Evolutionary conservation across 2,329 filamentous ascomycete genomes (phyloP), one percentile per base, ranked within the genome.

Genomic region (Pseudopyricularia cyperi): DNA sequence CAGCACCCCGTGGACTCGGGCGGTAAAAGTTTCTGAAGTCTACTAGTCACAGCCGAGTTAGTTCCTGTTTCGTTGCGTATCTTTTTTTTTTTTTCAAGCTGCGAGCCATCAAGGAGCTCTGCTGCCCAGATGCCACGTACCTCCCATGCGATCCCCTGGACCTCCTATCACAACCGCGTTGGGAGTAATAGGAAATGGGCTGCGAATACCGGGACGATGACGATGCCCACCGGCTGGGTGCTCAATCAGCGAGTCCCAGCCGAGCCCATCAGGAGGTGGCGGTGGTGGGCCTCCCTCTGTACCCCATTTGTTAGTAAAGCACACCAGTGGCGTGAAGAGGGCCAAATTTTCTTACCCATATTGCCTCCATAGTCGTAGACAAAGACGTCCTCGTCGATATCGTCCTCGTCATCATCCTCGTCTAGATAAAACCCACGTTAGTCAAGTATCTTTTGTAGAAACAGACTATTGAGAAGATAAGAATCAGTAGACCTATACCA

Each of bases 301-400:
- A 19, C n/a, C 9, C 17, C 22, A 12, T n/a, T n/a, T 42, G 37
- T 42, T n/a, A 42, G 39, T 50, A 39, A 12, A 50, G 34, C 22
- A 22, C 12, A 28, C 32, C 19, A 1, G 26, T 5, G 26, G 19
- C 19, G 37, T 22, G 17, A 15, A 46, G 7, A 46, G 19, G 15
- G 19, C 24, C 47, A 28, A 30, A 46, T 53, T 32, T 52, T 72
- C 75, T 67, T 70, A 80, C 76, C 70, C 53, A 75, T 71, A 64
- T 76, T 79, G 32, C 75, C 74, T 24, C 79, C 76, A 54, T 81
- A 19, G 37, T 42, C 78, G 55, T 80, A 82, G 54, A 77, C 70
- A 59, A 80, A 81, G 52, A 82, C 77, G 19, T 80, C 79, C 50
- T 88, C 85, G 46, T 83, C 82, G 58, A 85, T 76, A 15, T 83